Percentiles rank a stretch among this genome's conserved stretches.
Conservation (phyloP, 306 rosid species). For the Cucurbita maxima region DNA sequence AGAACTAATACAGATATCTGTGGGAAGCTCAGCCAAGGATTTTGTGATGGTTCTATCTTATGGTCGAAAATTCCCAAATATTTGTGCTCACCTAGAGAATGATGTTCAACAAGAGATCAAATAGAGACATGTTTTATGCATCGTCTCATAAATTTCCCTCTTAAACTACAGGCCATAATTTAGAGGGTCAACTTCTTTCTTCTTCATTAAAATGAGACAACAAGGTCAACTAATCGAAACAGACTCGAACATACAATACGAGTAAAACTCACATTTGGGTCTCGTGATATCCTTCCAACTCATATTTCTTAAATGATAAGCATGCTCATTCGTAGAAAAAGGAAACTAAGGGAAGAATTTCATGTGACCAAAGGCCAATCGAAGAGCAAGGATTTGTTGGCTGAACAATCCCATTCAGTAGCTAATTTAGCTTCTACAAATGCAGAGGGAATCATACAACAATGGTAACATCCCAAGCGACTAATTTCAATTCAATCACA, state of each 20-base stretch:
- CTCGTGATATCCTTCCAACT: neutral
- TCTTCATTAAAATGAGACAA: neutral
- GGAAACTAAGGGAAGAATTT: neutral
- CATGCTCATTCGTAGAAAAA: neutral
- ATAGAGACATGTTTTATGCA: neutral
- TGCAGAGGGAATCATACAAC: neutral
- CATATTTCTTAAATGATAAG: neutral
- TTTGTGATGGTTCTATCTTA: conserved; percentile 88
- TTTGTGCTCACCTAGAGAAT: neutral
- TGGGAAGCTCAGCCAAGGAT: conserved; percentile 88
- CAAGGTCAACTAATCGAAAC: neutral
- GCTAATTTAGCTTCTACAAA: neutral
- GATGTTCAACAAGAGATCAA: neutral
- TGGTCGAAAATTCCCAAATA: conserved; percentile 27
- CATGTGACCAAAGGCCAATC: neutral
- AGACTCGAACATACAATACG: neutral
- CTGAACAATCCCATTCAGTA: neutral
- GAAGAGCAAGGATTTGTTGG: neutral
- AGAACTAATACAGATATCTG: conserved; percentile 49
- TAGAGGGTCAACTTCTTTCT: neutral
- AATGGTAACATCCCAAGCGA: neutral
- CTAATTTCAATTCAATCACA: neutral
- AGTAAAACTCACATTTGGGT: neutral
- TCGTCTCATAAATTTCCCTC: neutral
- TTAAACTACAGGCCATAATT: neutral